These are phyloP conservation scores for Protea cynaroides DNA, from an alignment of 164 flowering plant species.

Conservation along the genomic window DNA sequence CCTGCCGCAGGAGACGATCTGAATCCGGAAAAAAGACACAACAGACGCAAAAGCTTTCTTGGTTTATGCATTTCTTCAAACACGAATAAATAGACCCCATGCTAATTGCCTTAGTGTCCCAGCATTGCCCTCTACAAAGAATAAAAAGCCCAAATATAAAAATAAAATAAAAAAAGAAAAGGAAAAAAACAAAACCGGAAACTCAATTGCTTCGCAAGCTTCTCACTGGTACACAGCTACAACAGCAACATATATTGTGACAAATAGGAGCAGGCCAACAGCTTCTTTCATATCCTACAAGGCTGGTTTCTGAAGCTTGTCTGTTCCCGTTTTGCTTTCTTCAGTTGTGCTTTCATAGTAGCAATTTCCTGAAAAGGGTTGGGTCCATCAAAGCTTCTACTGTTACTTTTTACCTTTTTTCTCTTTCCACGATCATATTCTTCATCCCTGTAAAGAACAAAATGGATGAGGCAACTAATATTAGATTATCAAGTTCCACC, in stretches of 20 bases:
- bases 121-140: not conserved
- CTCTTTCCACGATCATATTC: constrained; percentile 84
- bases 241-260: not conserved
- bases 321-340: constrained; percentile 35
- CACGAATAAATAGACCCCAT: too few relatives aligned
- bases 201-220: not conserved
- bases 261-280: not conserved
- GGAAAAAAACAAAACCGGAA: not conserved
- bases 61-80: too few relatives aligned
- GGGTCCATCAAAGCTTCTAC: constrained; percentile 38
- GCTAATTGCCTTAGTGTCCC: not conserved
- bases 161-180: not conserved
- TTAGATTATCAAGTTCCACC: not conserved
- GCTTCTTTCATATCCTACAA: constrained; percentile 48
- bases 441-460: constrained; percentile 59
- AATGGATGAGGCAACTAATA: not conserved
- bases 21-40: too few relatives aligned
- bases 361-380: constrained; percentile 80
- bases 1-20: too few relatives aligned
- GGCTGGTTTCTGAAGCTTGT: constrained; percentile 44
- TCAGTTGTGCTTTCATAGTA: constrained; percentile 29
- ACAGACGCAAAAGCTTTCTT: too few relatives aligned
- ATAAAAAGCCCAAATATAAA: not conserved
- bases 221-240: not conserved
- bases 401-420: constrained; percentile 53